phyloP scores from a whole-genome alignment of 345 rosid species.

The Mallotus nudiflorus region DNA sequence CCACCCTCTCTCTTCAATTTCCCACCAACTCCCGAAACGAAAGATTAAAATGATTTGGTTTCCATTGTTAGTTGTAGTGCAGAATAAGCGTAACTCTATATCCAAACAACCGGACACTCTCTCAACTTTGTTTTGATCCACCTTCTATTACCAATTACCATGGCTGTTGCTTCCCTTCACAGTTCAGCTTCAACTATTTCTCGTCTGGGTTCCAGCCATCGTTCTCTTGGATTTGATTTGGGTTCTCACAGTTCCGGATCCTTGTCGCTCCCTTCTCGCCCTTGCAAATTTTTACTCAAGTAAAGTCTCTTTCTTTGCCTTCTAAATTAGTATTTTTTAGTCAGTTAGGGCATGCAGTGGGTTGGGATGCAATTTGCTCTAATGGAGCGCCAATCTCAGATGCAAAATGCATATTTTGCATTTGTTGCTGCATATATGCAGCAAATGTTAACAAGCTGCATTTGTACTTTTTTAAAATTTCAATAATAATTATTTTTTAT shows the following conservation, averaged over 20 bases:
- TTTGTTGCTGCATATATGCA: too few relatives aligned
- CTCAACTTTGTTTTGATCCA: background rate
- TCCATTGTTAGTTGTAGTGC: too few relatives aligned
- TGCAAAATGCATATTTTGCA: too few relatives aligned
- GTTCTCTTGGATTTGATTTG: conserved; percentile 3
- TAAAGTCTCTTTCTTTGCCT: conserved; percentile 18
- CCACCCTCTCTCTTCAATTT: background rate
- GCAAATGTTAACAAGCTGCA: too few relatives aligned
- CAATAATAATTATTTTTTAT: too few relatives aligned
- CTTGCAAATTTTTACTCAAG: conserved; percentile 31
- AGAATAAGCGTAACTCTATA: background rate
- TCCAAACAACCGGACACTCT: background rate
- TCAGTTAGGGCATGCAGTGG: too few relatives aligned
- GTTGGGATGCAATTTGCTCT: too few relatives aligned
- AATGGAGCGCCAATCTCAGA: too few relatives aligned
- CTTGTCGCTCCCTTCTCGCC: conserved; percentile 34
- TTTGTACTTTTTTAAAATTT: too few relatives aligned
- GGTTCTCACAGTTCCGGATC: conserved; percentile 24
- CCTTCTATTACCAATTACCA: conserved; percentile 6
- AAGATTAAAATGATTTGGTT: too few relatives aligned
- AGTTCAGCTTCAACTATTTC: conserved; percentile 8
- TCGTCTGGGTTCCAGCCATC: conserved; percentile 13
- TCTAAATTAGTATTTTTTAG: too few relatives aligned
- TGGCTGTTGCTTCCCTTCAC: conserved; percentile 29
- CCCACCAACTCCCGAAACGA: background rate